Evolutionary conservation across 441 rosid genomes (phyloP).

Genomic region (Euphorbia schlechtendalii): DNA sequence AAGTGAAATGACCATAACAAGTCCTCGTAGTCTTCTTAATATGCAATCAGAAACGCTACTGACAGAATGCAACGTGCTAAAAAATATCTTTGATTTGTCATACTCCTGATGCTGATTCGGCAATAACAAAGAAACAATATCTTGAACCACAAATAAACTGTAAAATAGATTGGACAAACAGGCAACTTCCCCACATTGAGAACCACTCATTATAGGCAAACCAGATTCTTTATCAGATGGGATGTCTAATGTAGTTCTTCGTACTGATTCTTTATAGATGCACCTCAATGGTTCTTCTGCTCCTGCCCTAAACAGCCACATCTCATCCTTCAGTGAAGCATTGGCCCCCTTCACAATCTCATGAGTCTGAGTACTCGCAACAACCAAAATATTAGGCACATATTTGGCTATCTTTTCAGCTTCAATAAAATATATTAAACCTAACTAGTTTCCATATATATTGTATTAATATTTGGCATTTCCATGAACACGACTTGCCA

Average conservation of each 20-base stretch:
- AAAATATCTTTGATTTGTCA: slow-evolving; percentile 44
- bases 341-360: slow-evolving; percentile 62
- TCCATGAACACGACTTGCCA: not conserved
- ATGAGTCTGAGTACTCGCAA: slow-evolving; percentile 44
- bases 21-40: slow-evolving; percentile 67
- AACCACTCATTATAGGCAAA: slow-evolving; percentile 21
- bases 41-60: slow-evolving; percentile 64
- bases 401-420: not conserved
- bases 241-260: slow-evolving; percentile 17
- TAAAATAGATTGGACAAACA: slow-evolving; percentile 33
- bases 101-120: slow-evolving; percentile 35
- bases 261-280: slow-evolving; percentile 28
- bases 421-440: not conserved
- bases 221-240: slow-evolving; percentile 28
- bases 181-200: slow-evolving; percentile 29
- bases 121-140: slow-evolving; percentile 36
- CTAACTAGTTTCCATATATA: not conserved
- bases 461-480: slow-evolving; percentile 1
- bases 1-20: slow-evolving; percentile 61
- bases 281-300: slow-evolving; percentile 32
- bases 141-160: slow-evolving; percentile 57
- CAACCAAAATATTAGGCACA: slow-evolving; percentile 24
- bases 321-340: slow-evolving; percentile 37
- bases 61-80: slow-evolving; percentile 62
- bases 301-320: slow-evolving; percentile 48